Evolutionary conservation across 306 rosid genomes (phyloP).

Genomic region (Trifolium fragiferum): DNA sequence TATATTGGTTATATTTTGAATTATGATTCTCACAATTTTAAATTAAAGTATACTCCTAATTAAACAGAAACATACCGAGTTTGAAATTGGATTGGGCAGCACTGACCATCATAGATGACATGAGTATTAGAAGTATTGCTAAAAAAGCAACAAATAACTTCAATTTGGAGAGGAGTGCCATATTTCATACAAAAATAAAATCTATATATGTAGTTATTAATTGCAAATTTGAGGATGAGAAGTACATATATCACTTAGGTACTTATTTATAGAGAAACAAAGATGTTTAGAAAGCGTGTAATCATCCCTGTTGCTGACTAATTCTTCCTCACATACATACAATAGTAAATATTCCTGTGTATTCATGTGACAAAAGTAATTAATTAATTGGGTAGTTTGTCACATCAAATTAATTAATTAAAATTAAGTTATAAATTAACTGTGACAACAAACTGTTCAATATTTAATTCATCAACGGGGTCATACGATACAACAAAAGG

Average conservation of each 20-base stretch:
- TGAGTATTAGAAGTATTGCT: not conserved
- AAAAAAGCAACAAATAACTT: not conserved
- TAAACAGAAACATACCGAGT: not conserved
- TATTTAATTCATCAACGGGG: too few relatives aligned
- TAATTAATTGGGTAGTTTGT: not conserved
- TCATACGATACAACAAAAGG: too few relatives aligned
- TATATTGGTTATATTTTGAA: not conserved
- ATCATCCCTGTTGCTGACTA: not conserved
- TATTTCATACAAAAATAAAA: not conserved
- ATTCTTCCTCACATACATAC: not conserved
- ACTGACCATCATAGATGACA: not conserved
- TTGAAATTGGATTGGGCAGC: constrained; percentile 8
- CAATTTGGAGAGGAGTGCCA: not conserved
- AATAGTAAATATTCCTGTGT: too few relatives aligned
- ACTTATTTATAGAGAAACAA: not conserved
- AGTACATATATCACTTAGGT: not conserved
- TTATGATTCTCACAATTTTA: not conserved
- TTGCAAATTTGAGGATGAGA: not conserved
- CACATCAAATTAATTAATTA: not conserved
- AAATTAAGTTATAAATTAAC: too few relatives aligned
- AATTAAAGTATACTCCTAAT: too few relatives aligned
- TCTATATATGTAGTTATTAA: not conserved
- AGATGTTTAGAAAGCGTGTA: not conserved
- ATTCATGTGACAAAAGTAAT: not conserved
- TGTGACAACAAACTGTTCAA: not conserved